Percentiles rank a stretch among this genome's conserved stretches.
Evolutionary conservation across 164 flowering plant genomes (phyloP).

Genomic region (Chloranthus sessilifolius): DNA sequence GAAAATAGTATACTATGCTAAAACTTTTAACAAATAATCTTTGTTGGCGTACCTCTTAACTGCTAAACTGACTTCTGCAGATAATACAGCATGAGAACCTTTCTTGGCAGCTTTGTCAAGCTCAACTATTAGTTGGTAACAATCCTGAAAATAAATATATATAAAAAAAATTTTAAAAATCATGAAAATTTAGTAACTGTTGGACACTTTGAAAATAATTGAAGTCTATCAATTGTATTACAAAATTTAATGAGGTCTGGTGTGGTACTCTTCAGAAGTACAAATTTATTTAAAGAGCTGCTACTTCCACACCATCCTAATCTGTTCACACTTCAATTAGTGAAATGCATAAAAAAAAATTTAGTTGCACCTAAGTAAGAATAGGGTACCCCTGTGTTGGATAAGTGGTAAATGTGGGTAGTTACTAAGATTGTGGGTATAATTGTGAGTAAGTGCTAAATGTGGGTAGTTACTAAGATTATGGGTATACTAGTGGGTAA

Average conservation of each 20-base stretch:
- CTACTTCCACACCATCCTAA: background rate
- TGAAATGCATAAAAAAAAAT: too few relatives aligned
- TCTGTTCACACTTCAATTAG: too few relatives aligned
- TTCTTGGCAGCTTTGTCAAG: slow-evolving; percentile 19
- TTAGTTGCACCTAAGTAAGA: background rate
- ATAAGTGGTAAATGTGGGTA: background rate
- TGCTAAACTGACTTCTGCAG: slow-evolving; percentile 19
- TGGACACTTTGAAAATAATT: background rate
- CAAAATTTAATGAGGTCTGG: background rate
- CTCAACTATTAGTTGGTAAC: slow-evolving; percentile 28
- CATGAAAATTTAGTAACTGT: background rate
- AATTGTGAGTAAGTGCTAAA: too few relatives aligned
- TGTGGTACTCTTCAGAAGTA: background rate
- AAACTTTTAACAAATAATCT: background rate
- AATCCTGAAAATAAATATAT: slow-evolving; percentile 19
- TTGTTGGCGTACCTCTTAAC: slow-evolving; percentile 18
- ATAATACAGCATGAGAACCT: background rate
- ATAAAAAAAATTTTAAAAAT: background rate
- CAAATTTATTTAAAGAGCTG: background rate
- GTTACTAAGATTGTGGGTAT: too few relatives aligned
- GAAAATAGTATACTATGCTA: background rate
- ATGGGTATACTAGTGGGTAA: too few relatives aligned
- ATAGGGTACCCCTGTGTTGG: background rate
- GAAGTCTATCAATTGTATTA: background rate
- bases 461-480: too few relatives aligned